These are phyloP conservation scores for Begonia masoniana DNA, from an alignment of 306 rosid species.

Conservation along the genomic window DNA sequence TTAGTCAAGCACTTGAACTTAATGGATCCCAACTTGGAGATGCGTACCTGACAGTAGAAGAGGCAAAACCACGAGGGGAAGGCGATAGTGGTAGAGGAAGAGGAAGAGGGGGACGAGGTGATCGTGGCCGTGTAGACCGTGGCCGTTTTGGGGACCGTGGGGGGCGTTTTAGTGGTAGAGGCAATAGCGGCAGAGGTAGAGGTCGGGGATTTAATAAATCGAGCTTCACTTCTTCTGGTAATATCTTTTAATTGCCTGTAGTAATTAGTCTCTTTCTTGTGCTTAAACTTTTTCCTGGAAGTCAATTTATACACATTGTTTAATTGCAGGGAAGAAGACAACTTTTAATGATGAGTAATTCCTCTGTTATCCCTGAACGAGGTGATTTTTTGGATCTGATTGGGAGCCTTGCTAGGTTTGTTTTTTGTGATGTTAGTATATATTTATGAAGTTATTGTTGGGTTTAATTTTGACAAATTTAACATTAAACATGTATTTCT, in stretches of 20 bases:
- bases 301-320: neutral
- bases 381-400: too few relatives aligned
- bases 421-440: too few relatives aligned
- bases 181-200: slow-evolving; percentile 32
- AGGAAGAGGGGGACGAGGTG: slow-evolving; percentile 14
- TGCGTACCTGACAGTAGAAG: slow-evolving; percentile 35
- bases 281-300: too few relatives aligned
- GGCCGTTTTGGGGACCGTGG: slow-evolving; percentile 9
- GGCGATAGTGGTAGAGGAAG: slow-evolving; percentile 19
- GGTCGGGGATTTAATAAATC: slow-evolving; percentile 34
- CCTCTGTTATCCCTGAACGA: too few relatives aligned
- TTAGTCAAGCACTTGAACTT: slow-evolving; percentile 47
- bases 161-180: slow-evolving; percentile 1
- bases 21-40: slow-evolving; percentile 38
- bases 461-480: too few relatives aligned
- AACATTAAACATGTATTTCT: too few relatives aligned
- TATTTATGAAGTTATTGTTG: too few relatives aligned
- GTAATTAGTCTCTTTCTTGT: too few relatives aligned
- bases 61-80: slow-evolving; percentile 61
- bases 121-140: slow-evolving; percentile 12
- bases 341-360: slow-evolving; percentile 21
- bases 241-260: neutral
- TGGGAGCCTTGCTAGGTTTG: too few relatives aligned
- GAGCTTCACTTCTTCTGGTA: slow-evolving; percentile 29
- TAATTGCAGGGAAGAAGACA: slow-evolving; percentile 30